Evolutionary conservation across 2,329 filamentous ascomycete species (phyloP).

Genomic region (Neofusicoccum parvum): DNA sequence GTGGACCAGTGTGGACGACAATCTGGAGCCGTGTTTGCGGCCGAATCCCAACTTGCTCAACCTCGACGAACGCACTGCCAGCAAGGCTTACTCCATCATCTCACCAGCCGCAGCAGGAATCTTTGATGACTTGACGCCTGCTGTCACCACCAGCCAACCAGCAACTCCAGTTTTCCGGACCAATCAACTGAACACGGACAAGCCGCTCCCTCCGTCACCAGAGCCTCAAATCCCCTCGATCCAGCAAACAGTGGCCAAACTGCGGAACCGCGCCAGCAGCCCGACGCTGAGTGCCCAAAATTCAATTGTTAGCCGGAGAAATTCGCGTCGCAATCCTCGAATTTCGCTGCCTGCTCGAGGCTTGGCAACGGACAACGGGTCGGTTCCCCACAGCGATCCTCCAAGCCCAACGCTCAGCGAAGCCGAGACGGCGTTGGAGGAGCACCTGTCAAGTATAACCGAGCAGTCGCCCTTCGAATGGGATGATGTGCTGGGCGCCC

Average conservation of each 20-base stretch:
- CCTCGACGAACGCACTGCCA: conserved; percentile 25
- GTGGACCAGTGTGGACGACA: conserved; percentile 41
- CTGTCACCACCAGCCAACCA: conserved; percentile 14
- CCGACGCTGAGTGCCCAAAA: background rate
- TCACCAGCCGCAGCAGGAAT: conserved; percentile 32
- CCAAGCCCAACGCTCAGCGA: conserved; percentile 51
- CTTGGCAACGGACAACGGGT: conserved; percentile 1
- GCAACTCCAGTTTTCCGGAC: background rate
- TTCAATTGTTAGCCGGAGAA: background rate
- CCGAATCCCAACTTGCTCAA: conserved; percentile 22
- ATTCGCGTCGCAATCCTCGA: conserved; percentile 3
- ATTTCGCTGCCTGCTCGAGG: background rate
- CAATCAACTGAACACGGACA: conserved; percentile 1
- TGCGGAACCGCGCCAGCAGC: background rate
- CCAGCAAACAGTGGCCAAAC: background rate
- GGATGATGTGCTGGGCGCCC: conserved; percentile 17
- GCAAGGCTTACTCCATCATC: conserved; percentile 26
- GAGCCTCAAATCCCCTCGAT: background rate
- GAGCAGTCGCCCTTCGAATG: conserved; percentile 12
- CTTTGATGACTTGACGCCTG: conserved; percentile 26
- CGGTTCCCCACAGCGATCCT: conserved; percentile 19
- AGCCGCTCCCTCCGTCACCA: background rate
- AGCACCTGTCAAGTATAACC: conserved; percentile 22
- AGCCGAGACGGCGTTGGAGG: conserved; percentile 42
- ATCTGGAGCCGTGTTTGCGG: conserved; percentile 31